A percentile compares a stretch with the other conserved stretches of the same genome.
These are phyloP conservation scores for Candida sanyaensis DNA, from an alignment of 1,139 yeast species.

Conservation along the genomic window DNA sequence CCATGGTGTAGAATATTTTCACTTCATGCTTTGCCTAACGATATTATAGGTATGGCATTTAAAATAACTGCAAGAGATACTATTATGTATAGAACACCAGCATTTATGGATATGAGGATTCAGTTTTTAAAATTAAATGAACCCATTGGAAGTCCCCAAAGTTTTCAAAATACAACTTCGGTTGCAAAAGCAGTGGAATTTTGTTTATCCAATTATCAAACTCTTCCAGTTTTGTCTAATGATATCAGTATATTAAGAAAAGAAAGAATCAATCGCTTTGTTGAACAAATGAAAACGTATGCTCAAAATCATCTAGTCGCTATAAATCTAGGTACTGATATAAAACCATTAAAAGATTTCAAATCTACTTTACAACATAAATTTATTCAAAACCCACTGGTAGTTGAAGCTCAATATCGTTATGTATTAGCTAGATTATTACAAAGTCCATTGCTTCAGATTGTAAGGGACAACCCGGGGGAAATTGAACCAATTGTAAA, in stretches of 20 bases:
- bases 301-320: conserved; percentile 16
- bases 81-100: conserved; percentile 30
- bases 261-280: conserved; percentile 19
- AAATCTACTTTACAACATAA: conserved; percentile 16
- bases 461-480: conserved; percentile 6
- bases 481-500: conserved; percentile 6
- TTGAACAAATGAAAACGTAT: conserved; percentile 21
- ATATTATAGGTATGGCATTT: conserved; percentile 26
- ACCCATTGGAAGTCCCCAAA: conserved; percentile 5
- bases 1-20: conserved; percentile 33
- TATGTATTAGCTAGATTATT: conserved; percentile 28
- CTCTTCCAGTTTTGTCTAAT: conserved; percentile 23
- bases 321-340: conserved; percentile 7
- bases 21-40: conserved; percentile 20
- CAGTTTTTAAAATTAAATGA: conserved; percentile 20
- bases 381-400: conserved; percentile 23
- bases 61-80: conserved; percentile 31
- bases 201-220: conserved; percentile 16
- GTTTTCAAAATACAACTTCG: conserved; percentile 9
- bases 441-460: conserved; percentile 18
- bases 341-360: conserved; percentile 2
- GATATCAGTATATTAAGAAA: conserved; percentile 15
- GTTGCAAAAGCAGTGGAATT: conserved; percentile 13
- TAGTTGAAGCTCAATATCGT: conserved; percentile 28
- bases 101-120: conserved; percentile 26